Evolutionary conservation across 192 early-diverging fungal genomes (phyloP), one percentile per base, ranked within the genome.

Genomic region (Rhizophlyctis rosea): DNA sequence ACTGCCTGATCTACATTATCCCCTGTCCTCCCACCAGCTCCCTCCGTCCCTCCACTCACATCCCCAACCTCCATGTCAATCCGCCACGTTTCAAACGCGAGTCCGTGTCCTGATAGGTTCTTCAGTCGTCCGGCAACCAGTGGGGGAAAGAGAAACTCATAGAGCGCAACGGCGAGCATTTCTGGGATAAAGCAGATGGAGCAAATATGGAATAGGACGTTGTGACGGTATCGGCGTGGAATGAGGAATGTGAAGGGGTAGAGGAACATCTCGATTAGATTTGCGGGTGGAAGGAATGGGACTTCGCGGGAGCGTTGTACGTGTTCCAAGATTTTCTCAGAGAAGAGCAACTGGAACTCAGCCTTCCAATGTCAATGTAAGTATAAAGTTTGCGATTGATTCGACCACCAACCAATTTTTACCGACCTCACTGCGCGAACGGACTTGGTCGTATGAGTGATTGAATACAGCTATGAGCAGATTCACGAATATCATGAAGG

Each of bases 251-350:
- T n/a, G n/a, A n/a, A n/a, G 13, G 64, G 64, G 4, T 50, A 16
- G 55, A 49, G 55, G 47, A 66, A 39, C 0, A 66, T n/a, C 30
- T 57, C 55, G 47, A 66, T 24, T 27, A 66, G 31, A 47, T 66
- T 66, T 7, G 64, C 64, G 2, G 64, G 64, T 54, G 64, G 64
- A 21, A 66, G 39, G 55, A 66, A 66, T 4, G 64, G 64, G 30
- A 66, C 64, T 29, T 66, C 55, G 30, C 49, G 44, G 3, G 39
- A 49, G 11, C 64, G 31, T 23, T 66, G 44, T 25, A 66, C 49
- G 56, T 66, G 64, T 31, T 34, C 23, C 27, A 66, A 44, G 33
- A 50, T 66, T 50, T 50, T 44, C 47, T 66, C 39, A 13, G 64
- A 54, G 30, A 66, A 58, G 24, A 66, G 55, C 7, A 66, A 27